phyloP scores from a whole-genome alignment of 2,329 filamentous ascomycete species.

The Calonectria ilicicola region DNA sequence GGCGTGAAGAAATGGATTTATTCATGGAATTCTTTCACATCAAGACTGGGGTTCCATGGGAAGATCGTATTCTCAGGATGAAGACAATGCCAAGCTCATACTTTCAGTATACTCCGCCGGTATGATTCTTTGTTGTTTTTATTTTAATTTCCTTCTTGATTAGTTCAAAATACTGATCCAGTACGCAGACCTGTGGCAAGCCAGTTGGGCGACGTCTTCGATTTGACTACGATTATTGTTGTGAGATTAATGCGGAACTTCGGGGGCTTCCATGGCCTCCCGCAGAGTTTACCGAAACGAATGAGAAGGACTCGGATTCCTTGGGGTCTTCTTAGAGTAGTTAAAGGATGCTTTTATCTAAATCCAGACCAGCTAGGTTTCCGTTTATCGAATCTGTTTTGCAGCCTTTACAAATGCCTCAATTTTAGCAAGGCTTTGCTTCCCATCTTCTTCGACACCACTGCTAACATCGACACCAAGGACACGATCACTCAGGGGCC shows the following conservation, averaged over 20 bases:
- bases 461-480: slow-evolving; percentile 93
- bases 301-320: no score
- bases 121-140: slow-evolving; percentile 44
- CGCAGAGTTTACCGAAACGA: no score
- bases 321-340: no score
- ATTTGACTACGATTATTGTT: slow-evolving; percentile 48
- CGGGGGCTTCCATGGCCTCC: slow-evolving; percentile 45
- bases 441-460: slow-evolving; percentile 87
- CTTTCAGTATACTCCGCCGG: slow-evolving; percentile 62
- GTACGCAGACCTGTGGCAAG: slow-evolving; percentile 51
- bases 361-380: neutral
- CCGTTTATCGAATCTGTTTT: slow-evolving; percentile 66
- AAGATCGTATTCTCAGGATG: slow-evolving; percentile 59
- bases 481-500: slow-evolving; percentile 70
- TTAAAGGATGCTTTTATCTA: slow-evolving; percentile 21
- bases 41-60: slow-evolving; percentile 71
- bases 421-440: slow-evolving; percentile 86
- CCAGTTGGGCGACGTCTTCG: slow-evolving; percentile 51
- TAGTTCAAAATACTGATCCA: neutral
- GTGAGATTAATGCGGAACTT: slow-evolving; percentile 48
- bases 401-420: slow-evolving; percentile 81
- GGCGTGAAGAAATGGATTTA: slow-evolving; percentile 57
- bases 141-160: no score
- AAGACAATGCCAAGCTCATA: slow-evolving; percentile 44
- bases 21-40: slow-evolving; percentile 70